Percentiles rank a stretch among this genome's conserved stretches.
Conservation (phyloP, 2,329 filamentous ascomycete species). For the Amauroascus verrucosus region DNA sequence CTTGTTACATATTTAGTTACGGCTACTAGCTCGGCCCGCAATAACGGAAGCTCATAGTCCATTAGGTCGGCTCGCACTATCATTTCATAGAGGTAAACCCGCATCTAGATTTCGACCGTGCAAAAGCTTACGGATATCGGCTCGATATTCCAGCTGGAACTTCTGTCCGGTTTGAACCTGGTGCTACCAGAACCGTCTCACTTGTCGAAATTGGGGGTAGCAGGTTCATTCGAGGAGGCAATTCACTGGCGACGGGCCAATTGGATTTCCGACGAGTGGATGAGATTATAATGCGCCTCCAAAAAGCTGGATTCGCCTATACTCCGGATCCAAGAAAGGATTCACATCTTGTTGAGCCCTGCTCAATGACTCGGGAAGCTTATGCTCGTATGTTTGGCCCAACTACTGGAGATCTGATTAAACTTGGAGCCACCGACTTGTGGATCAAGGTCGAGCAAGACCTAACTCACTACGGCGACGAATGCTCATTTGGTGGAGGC, state of each 20-base stretch:
- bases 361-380: conserved; percentile 62
- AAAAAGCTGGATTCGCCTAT: conserved; percentile 68
- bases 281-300: conserved; percentile 57
- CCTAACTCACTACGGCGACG: conserved; percentile 74
- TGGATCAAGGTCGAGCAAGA: conserved; percentile 89
- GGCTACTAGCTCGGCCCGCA: no score
- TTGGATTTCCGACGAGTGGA: conserved; percentile 55
- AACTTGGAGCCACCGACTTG: conserved; percentile 72
- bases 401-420: conserved; percentile 74
- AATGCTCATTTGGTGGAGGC: conserved; percentile 89
- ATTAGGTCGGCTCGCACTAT: conserved; percentile 74
- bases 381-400: conserved; percentile 90
- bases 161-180: conserved; percentile 86
- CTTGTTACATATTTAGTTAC: no score
- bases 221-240: conserved; percentile 73
- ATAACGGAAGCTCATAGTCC: not conserved
- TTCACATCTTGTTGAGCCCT: conserved; percentile 48
- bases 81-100: conserved; percentile 96
- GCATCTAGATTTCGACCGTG: conserved; percentile 75
- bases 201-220: conserved; percentile 80
- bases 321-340: conserved; percentile 54
- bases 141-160: conserved; percentile 87
- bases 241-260: conserved; percentile 61
- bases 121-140: conserved; percentile 69
- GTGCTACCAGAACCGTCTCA: conserved; percentile 80